Evolutionary conservation across 1,284 basidiomycete species (phyloP), one percentile per base, ranked within the genome.

Genomic region (Ceratobasidium sp.): DNA sequence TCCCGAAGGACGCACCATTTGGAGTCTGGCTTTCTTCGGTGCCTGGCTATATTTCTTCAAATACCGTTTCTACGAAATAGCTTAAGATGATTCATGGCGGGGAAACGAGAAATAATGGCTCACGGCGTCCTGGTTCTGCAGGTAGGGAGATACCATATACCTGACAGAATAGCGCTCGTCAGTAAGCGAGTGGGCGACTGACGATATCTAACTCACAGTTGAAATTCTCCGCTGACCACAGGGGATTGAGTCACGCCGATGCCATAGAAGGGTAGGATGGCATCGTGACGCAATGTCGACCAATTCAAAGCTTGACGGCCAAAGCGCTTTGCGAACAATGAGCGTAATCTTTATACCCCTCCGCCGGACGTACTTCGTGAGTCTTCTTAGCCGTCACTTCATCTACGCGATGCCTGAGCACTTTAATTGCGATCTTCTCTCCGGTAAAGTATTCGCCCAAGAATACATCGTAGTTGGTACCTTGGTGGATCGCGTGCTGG

Each of bases 381-480:
- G 46, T 70, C 25, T 25, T 59, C 28, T 28, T 23, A n/a, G 36
- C 70, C 1, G 70, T 72, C 30, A 61, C 40, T 14, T 42, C 36
- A 28, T 62, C 59, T 14, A 72, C 33, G n/a, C 70, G 58, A 5
- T 62, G 70, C 3, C 70, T 21, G 30, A 72, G 48, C 7, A 72
- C 49, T 25, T 72, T 72, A 25, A 72, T 62, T 3, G 46, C 70
- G 12, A 72, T 56, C 59, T 21, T 62, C 38, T 72, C 70, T 2
- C 70, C 70, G 1, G 70, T 72, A n/a, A 72, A 72, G 21, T 72
- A 72, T 14, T 72, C 70, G 9, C 67, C 67, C 12, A 59, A 8
- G 21, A 70, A 70, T 5, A 70, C 44, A 38, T 70, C 67, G 44
- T 70, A 70, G 42, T 44, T 59, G 2, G 40, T 8, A 2, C 67